These are phyloP conservation scores for Terana coerulea DNA, from an alignment of 768 basidiomycete species.

Conservation along the genomic window DNA sequence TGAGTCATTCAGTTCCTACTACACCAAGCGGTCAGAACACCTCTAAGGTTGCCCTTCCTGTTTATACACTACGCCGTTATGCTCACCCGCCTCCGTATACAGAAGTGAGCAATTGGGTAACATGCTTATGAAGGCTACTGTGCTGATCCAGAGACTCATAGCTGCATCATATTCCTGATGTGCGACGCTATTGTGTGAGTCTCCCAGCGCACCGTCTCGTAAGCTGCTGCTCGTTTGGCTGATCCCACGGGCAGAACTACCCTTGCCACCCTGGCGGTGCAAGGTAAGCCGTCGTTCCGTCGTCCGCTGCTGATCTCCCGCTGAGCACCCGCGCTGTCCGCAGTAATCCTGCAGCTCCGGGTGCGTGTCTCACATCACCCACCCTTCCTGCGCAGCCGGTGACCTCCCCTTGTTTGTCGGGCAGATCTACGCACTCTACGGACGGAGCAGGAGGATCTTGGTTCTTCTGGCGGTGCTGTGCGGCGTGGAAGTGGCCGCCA, in stretches of 20 bases:
- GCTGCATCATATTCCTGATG: slow-evolving; percentile 11
- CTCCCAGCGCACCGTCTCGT: background rate
- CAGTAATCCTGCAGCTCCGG: slow-evolving; percentile 13
- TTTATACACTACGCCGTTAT: background rate
- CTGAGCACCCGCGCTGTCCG: background rate
- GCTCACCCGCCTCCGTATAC: background rate
- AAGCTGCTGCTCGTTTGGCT: background rate
- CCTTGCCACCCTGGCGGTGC: background rate
- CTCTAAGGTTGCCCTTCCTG: background rate
- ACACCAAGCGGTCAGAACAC: background rate
- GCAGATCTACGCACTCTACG: slow-evolving; percentile 15
- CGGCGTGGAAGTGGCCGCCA: slow-evolving; percentile 6
- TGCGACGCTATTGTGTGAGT: slow-evolving; percentile 11
- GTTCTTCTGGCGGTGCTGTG: slow-evolving; percentile 3
- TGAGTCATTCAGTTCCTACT: background rate
- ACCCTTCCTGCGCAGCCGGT: background rate
- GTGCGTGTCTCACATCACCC: slow-evolving; percentile 7
- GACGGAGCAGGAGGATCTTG: slow-evolving; percentile 6
- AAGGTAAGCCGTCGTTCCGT: background rate
- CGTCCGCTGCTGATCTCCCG: background rate
- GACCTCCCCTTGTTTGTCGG: background rate
- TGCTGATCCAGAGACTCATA: background rate
- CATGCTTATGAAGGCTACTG: background rate
- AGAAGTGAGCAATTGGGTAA: background rate
- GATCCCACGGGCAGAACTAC: background rate